phyloP scores from a whole-genome alignment of 1,139 yeast genomes.

The Tardiomyces blankii region DNA sequence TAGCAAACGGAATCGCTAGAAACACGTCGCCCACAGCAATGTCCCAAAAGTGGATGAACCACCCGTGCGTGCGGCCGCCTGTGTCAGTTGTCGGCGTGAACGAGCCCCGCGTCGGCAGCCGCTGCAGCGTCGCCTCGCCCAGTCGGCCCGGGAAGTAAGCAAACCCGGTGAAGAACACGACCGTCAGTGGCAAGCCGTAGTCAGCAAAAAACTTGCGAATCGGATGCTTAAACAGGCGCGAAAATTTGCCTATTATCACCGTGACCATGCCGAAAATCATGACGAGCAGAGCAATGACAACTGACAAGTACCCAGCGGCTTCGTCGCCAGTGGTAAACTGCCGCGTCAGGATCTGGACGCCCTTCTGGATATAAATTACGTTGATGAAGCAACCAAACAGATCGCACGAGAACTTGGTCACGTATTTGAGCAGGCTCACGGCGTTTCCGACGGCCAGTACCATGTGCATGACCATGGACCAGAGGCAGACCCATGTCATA shows the following conservation, averaged over 20 bases:
- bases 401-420: slow-evolving; percentile 81
- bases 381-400: slow-evolving; percentile 89
- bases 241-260: slow-evolving; percentile 44
- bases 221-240: slow-evolving; percentile 49
- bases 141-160: slow-evolving; percentile 80
- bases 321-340: slow-evolving; percentile 41
- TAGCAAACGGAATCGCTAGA: slow-evolving; percentile 85
- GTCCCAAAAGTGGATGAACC: slow-evolving; percentile 77
- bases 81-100: slow-evolving; percentile 56
- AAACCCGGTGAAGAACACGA: slow-evolving; percentile 85
- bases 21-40: slow-evolving; percentile 67
- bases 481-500: slow-evolving; percentile 91
- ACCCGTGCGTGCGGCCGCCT: slow-evolving; percentile 39
- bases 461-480: slow-evolving; percentile 82
- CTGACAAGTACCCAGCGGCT: slow-evolving; percentile 65
- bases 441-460: slow-evolving; percentile 59
- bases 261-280: slow-evolving; percentile 63
- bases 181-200: slow-evolving; percentile 74
- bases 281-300: slow-evolving; percentile 63
- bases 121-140: slow-evolving; percentile 39
- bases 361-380: slow-evolving; percentile 83
- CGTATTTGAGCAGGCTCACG: slow-evolving; percentile 57
- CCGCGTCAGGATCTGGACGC: slow-evolving; percentile 63
- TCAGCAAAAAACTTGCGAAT: slow-evolving; percentile 67
- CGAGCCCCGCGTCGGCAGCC: slow-evolving; percentile 60